Percentiles rank a stretch among this genome's conserved stretches.
Conservation (phyloP, 2,329 filamentous ascomycete species). For the Seiridium cupressi region DNA sequence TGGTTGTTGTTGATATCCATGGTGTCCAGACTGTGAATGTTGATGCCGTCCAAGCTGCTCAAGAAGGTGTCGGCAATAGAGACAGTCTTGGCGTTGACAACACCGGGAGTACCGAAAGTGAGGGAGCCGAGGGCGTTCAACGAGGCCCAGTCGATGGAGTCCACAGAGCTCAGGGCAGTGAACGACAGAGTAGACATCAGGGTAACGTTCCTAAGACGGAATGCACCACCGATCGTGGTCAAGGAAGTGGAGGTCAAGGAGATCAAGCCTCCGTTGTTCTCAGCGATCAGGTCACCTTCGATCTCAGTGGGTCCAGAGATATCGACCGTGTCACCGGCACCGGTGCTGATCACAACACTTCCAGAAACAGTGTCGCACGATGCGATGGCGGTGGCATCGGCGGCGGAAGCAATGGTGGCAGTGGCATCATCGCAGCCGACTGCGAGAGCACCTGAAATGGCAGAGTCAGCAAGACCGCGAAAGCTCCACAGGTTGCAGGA, state of each 20-base stretch:
- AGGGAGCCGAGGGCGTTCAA: conserved; percentile 59
- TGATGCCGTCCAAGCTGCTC: conserved; percentile 74
- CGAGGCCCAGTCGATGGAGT: conserved; percentile 68
- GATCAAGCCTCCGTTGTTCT: conserved; percentile 61
- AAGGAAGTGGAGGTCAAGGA: conserved; percentile 62
- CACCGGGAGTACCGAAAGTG: conserved; percentile 48
- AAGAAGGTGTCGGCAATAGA: conserved; percentile 85
- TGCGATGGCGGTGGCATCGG: conserved; percentile 58
- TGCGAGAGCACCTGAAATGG: conserved; percentile 21
- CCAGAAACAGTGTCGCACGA: conserved; percentile 69
- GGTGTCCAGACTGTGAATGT: conserved; percentile 67
- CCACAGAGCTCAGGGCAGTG: conserved; percentile 61
- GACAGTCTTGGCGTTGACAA: conserved; percentile 68
- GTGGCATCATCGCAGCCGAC: conserved; percentile 34
- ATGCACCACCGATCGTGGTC: conserved; percentile 63
- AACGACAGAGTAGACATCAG: conserved; percentile 68
- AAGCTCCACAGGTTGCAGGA: not conserved
- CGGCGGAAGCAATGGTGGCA: conserved; percentile 60
- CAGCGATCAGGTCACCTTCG: conserved; percentile 54
- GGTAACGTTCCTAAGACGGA: conserved; percentile 68
- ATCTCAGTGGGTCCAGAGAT: conserved; percentile 58
- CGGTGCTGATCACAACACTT: conserved; percentile 61
- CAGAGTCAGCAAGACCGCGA: conserved; percentile 14
- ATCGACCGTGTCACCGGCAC: conserved; percentile 54
- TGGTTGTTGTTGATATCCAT: conserved; percentile 91